Evolutionary conservation across 2,329 filamentous ascomycete species (phyloP).

Genomic region (Penicillium sp.): DNA sequence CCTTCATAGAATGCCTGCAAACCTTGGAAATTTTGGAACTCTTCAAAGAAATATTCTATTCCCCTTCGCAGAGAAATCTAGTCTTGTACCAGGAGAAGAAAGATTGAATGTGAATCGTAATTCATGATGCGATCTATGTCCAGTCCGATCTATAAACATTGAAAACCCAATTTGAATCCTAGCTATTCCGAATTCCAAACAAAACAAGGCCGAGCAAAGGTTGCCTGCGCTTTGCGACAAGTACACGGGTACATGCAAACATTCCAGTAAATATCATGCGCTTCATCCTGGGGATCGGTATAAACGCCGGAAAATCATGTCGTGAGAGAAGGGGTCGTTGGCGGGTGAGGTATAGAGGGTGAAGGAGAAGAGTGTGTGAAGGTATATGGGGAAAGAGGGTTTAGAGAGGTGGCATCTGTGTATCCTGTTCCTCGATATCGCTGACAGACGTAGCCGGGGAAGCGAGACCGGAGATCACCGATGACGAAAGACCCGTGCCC

Average conservation of each 20-base stretch:
- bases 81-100: background rate
- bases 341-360: background rate
- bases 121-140: background rate
- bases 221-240: background rate
- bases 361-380: background rate
- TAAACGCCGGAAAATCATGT: background rate
- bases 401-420: conserved; percentile 9
- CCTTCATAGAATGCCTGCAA: no score
- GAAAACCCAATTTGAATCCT: background rate
- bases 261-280: background rate
- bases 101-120: background rate
- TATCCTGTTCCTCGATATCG: conserved; percentile 32
- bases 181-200: background rate
- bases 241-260: background rate
- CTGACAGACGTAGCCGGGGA: conserved; percentile 39
- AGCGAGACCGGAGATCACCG: conserved; percentile 38
- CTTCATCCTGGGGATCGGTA: background rate
- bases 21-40: background rate
- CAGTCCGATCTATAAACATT: background rate
- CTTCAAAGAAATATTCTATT: no score
- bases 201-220: background rate
- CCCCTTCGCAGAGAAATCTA: no score
- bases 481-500: conserved; percentile 29
- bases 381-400: background rate
- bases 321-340: conserved; percentile 1